Percentiles rank a stretch among this genome's conserved stretches.
Conservation (phyloP, 2,329 filamentous ascomycete genomes). For the Chaetothyriales sp. region DNA sequence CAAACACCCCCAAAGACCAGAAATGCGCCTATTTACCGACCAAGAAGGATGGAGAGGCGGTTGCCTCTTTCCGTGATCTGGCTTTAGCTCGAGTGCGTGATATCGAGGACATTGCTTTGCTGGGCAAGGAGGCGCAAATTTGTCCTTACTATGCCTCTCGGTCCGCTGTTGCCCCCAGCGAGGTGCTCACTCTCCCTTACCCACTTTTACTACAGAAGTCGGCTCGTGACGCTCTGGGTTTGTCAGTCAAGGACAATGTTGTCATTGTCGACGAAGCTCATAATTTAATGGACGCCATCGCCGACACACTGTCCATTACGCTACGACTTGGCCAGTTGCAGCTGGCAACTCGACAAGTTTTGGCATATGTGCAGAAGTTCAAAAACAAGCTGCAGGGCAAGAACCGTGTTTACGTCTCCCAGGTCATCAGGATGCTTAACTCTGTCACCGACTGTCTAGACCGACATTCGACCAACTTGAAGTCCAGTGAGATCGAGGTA, state of each 20-base stretch:
- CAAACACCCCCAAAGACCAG: slow-evolving; percentile 44
- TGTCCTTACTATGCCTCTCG: slow-evolving; percentile 97
- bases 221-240: slow-evolving; percentile 70
- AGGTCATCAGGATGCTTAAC: slow-evolving; percentile 69
- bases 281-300: slow-evolving; percentile 90
- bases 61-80: slow-evolving; percentile 72
- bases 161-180: slow-evolving; percentile 62
- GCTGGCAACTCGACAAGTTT: slow-evolving; percentile 58
- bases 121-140: slow-evolving; percentile 65
- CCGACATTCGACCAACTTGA: slow-evolving; percentile 25
- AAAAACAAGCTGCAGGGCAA: slow-evolving; percentile 77
- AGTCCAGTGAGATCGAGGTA: slow-evolving; percentile 49
- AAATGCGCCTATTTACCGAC: slow-evolving; percentile 64
- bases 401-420: slow-evolving; percentile 80
- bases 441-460: slow-evolving; percentile 59
- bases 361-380: slow-evolving; percentile 71
- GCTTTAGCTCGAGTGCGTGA: slow-evolving; percentile 73
- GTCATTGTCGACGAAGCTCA: slow-evolving; percentile 97
- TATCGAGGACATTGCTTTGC: slow-evolving; percentile 71
- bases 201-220: slow-evolving; percentile 74
- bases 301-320: slow-evolving; percentile 68
- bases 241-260: slow-evolving; percentile 73
- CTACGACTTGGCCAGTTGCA: slow-evolving; percentile 59
- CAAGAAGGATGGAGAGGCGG: slow-evolving; percentile 56
- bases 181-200: slow-evolving; percentile 84